Evolutionary conservation across 78 protist genomes (phyloP), one percentile per base, ranked within the genome.

Genomic region (Monosiga brevicollis): DNA sequence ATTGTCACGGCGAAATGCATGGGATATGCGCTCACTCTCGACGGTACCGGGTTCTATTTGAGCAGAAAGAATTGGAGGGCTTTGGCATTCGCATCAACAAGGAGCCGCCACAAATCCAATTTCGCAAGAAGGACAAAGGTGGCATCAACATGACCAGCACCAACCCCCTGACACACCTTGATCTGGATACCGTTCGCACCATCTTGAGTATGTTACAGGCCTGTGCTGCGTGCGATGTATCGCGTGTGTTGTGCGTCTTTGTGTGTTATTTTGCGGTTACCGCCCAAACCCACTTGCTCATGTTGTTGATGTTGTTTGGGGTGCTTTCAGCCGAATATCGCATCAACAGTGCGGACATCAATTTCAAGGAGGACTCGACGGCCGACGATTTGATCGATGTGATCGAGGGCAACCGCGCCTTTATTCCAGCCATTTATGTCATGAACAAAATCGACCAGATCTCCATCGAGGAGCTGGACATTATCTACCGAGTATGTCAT

Each of bases 51-150:
- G 29, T 71, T 71, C 6, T 49, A 15, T 49, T 6, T 15, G 62
- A 49, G 62, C 62, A 49, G 62, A 54, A 55, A 20, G 79, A 75
- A 29, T 42, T 83, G 29, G 98, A 96, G 42, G 98, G 98, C 22
- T 97, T 97, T 55, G 99, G 99, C 36, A 97, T 98, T 82, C 93
- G 99, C 0, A 81, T 98, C 72, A 98, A 98, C 94, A 87, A 93
- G 87, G 22, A 72, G 71, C 99, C 99, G 83, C 99, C 99, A 15
- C 40, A 88, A 70, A 93, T 98, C 41, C 15, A n/a, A 32, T 86
- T 97, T 85, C 85, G 78, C 80, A 91, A 88, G 88, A 93, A 91
- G 81, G 99, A 95, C n/a, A 86, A 86, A 78, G 99, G 99, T 71
- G 99, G 99, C 32, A 78, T 98, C 86, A 83, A 81, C 80, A n/a